A percentile compares a stretch with the other conserved stretches of the same genome.
phyloP scores from a whole-genome alignment of 352 stramenopile genomes.

The Globisporangium megalacanthum region DNA sequence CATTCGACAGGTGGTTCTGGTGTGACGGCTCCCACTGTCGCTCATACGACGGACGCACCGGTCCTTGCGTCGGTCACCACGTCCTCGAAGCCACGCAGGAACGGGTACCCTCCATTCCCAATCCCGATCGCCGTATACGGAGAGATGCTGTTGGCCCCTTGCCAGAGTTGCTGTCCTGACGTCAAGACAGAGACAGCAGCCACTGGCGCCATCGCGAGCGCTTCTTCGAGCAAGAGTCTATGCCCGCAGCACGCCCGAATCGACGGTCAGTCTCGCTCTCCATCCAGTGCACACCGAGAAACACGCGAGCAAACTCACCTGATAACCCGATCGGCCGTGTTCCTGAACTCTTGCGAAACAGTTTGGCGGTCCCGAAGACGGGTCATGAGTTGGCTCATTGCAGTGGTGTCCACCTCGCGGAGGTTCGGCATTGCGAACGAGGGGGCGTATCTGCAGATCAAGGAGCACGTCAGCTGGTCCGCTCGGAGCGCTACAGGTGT shows the following conservation, averaged over 20 bases:
- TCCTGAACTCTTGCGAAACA: slow-evolving; percentile 3
- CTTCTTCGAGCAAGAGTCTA: slow-evolving; percentile 10
- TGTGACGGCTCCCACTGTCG: too few species aligned
- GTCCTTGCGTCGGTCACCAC: slow-evolving; percentile 1
- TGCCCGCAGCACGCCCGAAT: not conserved
- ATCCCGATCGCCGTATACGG: slow-evolving; percentile 7
- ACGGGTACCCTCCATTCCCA: slow-evolving; percentile 10
- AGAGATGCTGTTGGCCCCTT: not conserved
- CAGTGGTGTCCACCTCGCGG: not conserved
- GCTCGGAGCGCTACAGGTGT: too few species aligned
- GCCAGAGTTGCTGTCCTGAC: not conserved
- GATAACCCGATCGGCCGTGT: slow-evolving; percentile 5
- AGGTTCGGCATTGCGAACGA: slow-evolving; percentile 1
- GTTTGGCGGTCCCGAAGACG: slow-evolving; percentile 7
- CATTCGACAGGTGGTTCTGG: too few species aligned
- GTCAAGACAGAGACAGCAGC: slow-evolving; percentile 1
- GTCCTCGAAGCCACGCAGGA: slow-evolving; percentile 4
- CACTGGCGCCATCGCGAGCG: slow-evolving; percentile 4
- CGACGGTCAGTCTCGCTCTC: not conserved
- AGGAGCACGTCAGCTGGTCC: not conserved
- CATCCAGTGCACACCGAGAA: not conserved
- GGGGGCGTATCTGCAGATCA: not conserved
- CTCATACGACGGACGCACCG: not conserved
- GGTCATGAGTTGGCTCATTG: slow-evolving; percentile 5
- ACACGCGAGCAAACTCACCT: not conserved